Conservation (phyloP, 2,329 filamentous ascomycete species). For the Chaetomiaceae sp. region DNA sequence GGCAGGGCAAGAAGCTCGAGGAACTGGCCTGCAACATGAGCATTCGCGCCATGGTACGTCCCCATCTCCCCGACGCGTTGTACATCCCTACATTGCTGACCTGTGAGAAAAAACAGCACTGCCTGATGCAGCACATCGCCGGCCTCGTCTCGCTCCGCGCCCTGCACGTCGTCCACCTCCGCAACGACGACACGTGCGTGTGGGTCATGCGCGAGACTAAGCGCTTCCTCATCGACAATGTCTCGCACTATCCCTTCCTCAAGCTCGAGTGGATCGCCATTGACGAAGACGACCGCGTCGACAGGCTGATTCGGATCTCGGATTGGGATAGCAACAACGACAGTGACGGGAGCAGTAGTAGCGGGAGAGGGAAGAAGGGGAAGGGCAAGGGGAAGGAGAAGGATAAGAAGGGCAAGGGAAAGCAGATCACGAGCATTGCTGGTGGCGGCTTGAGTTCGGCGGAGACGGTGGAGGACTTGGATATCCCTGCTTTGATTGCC, state of each 20-base stretch:
- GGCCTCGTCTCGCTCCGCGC: slow-evolving; percentile 52
- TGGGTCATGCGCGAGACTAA: slow-evolving; percentile 55
- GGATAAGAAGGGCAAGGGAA: slow-evolving; percentile 28
- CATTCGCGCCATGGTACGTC: slow-evolving; percentile 50
- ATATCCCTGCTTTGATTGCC: neutral
- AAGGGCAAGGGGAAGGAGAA: slow-evolving; percentile 27
- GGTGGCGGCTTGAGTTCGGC: neutral
- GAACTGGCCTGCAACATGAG: slow-evolving; percentile 56
- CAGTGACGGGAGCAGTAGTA: slow-evolving; percentile 31
- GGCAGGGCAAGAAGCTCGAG: slow-evolving; percentile 44
- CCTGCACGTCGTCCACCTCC: slow-evolving; percentile 52
- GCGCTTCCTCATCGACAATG: slow-evolving; percentile 55
- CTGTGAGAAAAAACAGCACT: slow-evolving; percentile 41
- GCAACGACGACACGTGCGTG: slow-evolving; percentile 52
- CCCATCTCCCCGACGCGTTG: neutral
- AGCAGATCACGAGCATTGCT: slow-evolving; percentile 13
- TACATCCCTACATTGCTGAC: neutral
- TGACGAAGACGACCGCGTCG: slow-evolving; percentile 45
- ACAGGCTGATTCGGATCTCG: slow-evolving; percentile 43
- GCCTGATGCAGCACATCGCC: slow-evolving; percentile 51
- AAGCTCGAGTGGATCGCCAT: slow-evolving; percentile 58
- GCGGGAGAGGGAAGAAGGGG: slow-evolving; percentile 28
- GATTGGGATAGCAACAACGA: slow-evolving; percentile 27
- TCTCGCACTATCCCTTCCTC: slow-evolving; percentile 51
- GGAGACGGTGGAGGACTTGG: neutral